phyloP scores from a whole-genome alignment of 2,329 filamentous ascomycete species.

The Dryadomyces quercus-mongolicae region DNA sequence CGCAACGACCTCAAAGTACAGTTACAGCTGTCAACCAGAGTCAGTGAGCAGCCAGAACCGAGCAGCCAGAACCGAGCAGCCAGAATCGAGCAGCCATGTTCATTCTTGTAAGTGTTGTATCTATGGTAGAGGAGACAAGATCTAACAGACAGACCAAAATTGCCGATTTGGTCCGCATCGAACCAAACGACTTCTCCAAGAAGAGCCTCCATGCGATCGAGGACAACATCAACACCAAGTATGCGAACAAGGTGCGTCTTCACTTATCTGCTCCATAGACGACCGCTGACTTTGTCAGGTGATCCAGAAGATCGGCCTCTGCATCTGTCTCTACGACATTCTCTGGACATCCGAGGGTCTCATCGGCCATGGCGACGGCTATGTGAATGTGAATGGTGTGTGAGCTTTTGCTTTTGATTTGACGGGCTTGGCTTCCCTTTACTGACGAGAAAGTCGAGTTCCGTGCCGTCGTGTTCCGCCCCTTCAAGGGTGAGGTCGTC shows the following conservation, averaged over 20 bases:
- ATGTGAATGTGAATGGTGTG: slow-evolving; percentile 85
- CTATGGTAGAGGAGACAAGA: not conserved
- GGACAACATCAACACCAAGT: slow-evolving; percentile 95
- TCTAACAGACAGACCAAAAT: slow-evolving; percentile 62
- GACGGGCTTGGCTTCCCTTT: too few relatives aligned
- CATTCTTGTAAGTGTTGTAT: slow-evolving; percentile 2
- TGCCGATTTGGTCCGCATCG: slow-evolving; percentile 87
- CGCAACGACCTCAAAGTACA: too few relatives aligned
- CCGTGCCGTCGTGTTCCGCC: slow-evolving; percentile 83
- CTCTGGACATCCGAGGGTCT: slow-evolving; percentile 82
- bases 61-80: too few relatives aligned
- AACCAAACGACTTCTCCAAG: slow-evolving; percentile 78
- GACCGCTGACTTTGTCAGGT: slow-evolving; percentile 36
- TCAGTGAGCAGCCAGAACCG: too few relatives aligned
- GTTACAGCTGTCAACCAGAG: too few relatives aligned
- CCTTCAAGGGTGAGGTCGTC: slow-evolving; percentile 90
- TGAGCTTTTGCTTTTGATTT: too few relatives aligned
- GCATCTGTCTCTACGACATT: slow-evolving; percentile 86
- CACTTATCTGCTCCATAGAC: not conserved
- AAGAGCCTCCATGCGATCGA: slow-evolving; percentile 75
- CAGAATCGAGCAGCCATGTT: not conserved
- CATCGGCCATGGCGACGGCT: slow-evolving; percentile 82
- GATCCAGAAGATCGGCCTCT: slow-evolving; percentile 88
- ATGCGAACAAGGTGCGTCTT: slow-evolving; percentile 71
- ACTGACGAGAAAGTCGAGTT: slow-evolving; percentile 60